Base-by-base conservation (phyloP, 192 early-diverging fungal genomes). In the Entrophospora sp. region DNA sequence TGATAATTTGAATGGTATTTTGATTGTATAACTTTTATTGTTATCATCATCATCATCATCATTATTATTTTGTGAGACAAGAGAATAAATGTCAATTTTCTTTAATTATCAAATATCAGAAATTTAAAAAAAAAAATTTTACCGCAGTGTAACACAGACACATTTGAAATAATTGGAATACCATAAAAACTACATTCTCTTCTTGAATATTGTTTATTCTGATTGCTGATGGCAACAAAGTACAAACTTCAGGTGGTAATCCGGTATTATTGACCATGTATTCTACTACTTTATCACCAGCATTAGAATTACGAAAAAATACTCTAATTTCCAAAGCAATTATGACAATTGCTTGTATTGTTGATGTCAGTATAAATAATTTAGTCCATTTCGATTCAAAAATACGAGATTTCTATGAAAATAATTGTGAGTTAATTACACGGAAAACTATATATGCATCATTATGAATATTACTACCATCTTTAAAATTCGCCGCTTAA, bases 1-100 rank as follows among this genome's bases (percentile, higher is more conserved):
- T 30, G n/a, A 53, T 32, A 16, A 53, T 30, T 31, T 53, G 51
- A 28, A 53, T 53, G 13, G 51, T 30, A 53, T 53, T 61, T 61
- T 61, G 59, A n/a, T 61, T 61, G 20, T 61, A 61, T 2, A 61
- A 44, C 59, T 61, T n/a, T n/a, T n/a, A n/a, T n/a, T n/a, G n/a
- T n/a, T n/a, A n/a, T n/a, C n/a, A n/a, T n/a, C n/a, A n/a, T n/a
- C n/a, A n/a, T n/a, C n/a, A n/a, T n/a, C n/a, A n/a, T n/a, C n/a
- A n/a, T n/a, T n/a, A n/a, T n/a, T n/a, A n/a, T n/a, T n/a, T n/a
- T n/a, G n/a, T n/a, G n/a, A n/a, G n/a, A 58, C 2, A 55, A 25
- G 30, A 32, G 30, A 13, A 55, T 31, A 14, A 9, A 55, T 1
- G 18, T 22, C n/a, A 46, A 46, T 46, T 20, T 20, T 45, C 10